phyloP scores from a whole-genome alignment of 192 early-diverging fungal genomes.

The Rhizoclosmatium sp. region DNA sequence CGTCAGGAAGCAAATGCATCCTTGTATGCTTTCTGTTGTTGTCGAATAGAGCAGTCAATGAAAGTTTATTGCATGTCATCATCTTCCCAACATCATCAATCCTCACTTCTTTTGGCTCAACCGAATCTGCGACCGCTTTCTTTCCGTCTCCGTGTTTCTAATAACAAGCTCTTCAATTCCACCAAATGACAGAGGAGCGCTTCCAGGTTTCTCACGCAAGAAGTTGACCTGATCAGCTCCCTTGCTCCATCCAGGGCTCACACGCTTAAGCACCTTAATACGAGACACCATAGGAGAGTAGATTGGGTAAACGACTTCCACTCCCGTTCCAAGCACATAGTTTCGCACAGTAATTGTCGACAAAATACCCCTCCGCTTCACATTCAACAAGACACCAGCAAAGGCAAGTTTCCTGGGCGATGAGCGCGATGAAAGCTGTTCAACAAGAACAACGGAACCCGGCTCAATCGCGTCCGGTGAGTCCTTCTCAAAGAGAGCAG shows the following conservation, averaged over 20 bases:
- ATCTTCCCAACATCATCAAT: too few species aligned
- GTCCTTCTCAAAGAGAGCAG: constrained; percentile 44
- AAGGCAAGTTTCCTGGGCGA: constrained; percentile 52
- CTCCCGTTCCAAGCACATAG: constrained; percentile 58
- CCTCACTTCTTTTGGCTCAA: too few species aligned
- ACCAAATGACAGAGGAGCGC: constrained; percentile 46
- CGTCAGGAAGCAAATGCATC: not conserved
- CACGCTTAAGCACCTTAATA: constrained; percentile 57
- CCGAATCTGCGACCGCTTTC: constrained; percentile 36
- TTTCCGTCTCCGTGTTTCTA: constrained; percentile 46
- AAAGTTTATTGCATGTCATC: too few species aligned
- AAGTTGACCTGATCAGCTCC: constrained; percentile 49
- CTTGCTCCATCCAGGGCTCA: constrained; percentile 37
- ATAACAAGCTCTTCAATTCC: constrained; percentile 53
- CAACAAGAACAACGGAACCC: constrained; percentile 59
- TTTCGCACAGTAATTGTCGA: constrained; percentile 57
- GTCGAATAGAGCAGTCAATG: too few species aligned
- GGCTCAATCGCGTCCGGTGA: constrained; percentile 48
- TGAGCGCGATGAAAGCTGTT: constrained; percentile 53
- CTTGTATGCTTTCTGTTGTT: constrained; percentile 20
- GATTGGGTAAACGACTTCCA: constrained; percentile 61
- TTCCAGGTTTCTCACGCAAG: constrained; percentile 43
- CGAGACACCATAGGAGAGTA: constrained; percentile 57
- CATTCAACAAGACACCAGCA: constrained; percentile 58
- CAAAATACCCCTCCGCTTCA: constrained; percentile 55